A percentile compares a stretch with the other conserved stretches of the same genome.
Evolutionary conservation across 169 alveolate genomes (phyloP).

Genomic region (Babesia ovis): DNA sequence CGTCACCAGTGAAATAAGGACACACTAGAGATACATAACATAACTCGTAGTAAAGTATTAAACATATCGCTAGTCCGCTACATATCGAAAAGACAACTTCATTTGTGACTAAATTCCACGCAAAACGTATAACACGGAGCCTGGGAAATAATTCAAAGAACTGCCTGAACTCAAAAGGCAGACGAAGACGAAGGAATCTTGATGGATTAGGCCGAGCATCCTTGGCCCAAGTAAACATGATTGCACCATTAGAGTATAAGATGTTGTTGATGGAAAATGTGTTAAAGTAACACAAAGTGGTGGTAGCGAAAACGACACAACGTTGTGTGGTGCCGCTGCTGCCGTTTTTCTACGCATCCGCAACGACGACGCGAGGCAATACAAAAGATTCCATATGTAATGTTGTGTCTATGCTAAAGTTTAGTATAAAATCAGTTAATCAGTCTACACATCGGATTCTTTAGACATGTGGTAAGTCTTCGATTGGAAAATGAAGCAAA

Average conservation of each 20-base stretch:
- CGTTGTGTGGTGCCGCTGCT: slow-evolving; percentile 7
- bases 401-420: too few relatives aligned
- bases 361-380: too few relatives aligned
- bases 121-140: neutral
- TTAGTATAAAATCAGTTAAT: too few relatives aligned
- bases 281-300: too few relatives aligned
- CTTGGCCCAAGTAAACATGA: too few relatives aligned
- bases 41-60: slow-evolving; percentile 62
- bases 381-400: too few relatives aligned
- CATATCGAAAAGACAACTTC: neutral
- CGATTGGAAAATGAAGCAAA: too few relatives aligned
- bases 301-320: too few relatives aligned
- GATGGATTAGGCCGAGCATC: neutral
- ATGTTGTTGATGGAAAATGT: too few relatives aligned
- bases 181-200: neutral
- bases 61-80: neutral
- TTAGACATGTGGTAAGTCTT: too few relatives aligned
- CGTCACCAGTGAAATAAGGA: slow-evolving; percentile 54
- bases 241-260: too few relatives aligned
- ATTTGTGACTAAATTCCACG: neutral
- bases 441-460: too few relatives aligned
- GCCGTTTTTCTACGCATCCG: neutral
- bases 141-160: neutral
- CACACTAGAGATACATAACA: slow-evolving; percentile 59
- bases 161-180: slow-evolving; percentile 7